Percentiles rank a stretch among this genome's conserved stretches.
Evolutionary conservation across 441 rosid genomes (phyloP).

Genomic region (Corymbia citriodora): DNA sequence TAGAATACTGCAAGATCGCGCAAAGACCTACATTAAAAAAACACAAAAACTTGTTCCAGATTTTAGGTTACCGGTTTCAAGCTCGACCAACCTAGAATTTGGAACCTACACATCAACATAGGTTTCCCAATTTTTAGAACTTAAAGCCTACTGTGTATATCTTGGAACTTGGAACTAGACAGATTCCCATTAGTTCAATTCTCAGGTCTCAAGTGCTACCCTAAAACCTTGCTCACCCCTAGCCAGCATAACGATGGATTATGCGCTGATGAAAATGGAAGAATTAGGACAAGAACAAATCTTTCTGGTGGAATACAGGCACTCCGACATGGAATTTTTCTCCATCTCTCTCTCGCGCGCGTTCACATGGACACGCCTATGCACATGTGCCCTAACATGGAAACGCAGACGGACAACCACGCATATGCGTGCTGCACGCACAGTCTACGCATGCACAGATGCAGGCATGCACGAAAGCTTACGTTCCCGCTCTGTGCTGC

Average conservation of each 20-base stretch:
- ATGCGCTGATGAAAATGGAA: constrained; percentile 22
- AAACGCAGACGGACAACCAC: not conserved
- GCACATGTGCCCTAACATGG: not conserved
- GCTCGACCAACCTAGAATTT: too few relatives aligned
- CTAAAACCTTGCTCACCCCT: too few relatives aligned
- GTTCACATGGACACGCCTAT: not conserved
- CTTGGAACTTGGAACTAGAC: too few relatives aligned
- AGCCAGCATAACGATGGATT: constrained; percentile 73
- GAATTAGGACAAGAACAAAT: constrained; percentile 79
- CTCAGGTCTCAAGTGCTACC: too few relatives aligned
- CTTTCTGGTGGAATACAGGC: constrained; percentile 46
- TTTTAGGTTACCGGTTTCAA: too few relatives aligned
- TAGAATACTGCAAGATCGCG: too few relatives aligned
- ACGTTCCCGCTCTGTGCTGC: not conserved
- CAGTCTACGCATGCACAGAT: not conserved
- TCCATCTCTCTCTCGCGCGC: not conserved
- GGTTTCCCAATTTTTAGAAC: too few relatives aligned
- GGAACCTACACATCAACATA: too few relatives aligned
- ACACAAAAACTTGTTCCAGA: too few relatives aligned
- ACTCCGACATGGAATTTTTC: not conserved
- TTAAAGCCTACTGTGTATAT: too few relatives aligned
- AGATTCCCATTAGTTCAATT: too few relatives aligned
- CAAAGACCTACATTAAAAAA: too few relatives aligned
- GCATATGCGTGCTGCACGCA: not conserved
- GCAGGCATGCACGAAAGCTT: not conserved